A percentile compares a stretch with the other conserved stretches of the same genome.
phyloP scores from a whole-genome alignment of 169 alveolate genomes.

The Perkinsus olseni region DNA sequence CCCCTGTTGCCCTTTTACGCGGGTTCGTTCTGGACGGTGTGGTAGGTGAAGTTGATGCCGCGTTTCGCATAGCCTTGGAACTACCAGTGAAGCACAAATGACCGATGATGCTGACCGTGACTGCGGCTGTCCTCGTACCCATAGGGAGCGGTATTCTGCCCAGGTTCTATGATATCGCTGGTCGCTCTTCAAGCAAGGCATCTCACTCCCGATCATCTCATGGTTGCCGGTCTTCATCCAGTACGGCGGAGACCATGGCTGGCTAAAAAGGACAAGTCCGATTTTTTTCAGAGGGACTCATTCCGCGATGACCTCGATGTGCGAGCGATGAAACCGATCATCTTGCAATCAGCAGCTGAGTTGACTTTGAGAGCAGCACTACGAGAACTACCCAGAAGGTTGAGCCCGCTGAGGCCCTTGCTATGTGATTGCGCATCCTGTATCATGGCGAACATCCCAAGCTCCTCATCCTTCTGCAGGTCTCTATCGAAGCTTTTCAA shows the following conservation, averaged over 20 bases:
- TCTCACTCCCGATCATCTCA: background rate
- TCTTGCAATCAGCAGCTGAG: too few species aligned
- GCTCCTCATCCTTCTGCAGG: background rate
- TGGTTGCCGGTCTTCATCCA: background rate
- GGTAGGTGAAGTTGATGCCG: background rate
- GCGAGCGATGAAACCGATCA: too few species aligned
- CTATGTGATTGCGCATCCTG: background rate
- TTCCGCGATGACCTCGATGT: too few species aligned
- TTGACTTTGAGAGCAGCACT: too few species aligned
- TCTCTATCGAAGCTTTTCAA: background rate
- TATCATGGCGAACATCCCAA: background rate
- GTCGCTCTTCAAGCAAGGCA: background rate
- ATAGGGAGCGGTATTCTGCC: background rate
- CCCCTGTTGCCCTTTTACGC: background rate
- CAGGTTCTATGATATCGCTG: background rate
- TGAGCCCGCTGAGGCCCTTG: background rate
- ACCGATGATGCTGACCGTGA: too few species aligned
- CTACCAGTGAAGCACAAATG: background rate
- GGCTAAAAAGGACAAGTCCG: background rate
- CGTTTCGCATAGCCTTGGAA: background rate
- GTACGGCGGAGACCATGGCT: background rate
- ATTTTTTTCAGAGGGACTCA: too few species aligned
- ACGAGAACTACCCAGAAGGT: background rate
- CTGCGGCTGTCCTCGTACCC: background rate
- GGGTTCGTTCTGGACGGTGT: background rate